phyloP scores from a whole-genome alignment of 108 stramenopile genomes.

The Nitzschia sp. region DNA sequence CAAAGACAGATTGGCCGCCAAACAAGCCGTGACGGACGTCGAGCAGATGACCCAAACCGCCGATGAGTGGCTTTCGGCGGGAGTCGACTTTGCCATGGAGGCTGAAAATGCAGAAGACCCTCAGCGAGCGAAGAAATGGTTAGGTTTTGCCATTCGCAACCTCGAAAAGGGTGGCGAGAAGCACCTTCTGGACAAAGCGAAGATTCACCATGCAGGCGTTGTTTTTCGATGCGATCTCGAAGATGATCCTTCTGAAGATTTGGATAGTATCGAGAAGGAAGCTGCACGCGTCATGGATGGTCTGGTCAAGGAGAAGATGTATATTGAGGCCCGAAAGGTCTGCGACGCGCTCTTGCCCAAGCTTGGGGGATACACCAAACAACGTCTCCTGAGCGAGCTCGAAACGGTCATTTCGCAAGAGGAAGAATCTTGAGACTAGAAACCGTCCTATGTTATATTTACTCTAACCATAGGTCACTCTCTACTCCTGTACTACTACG shows the following conservation, averaged over 20 bases:
- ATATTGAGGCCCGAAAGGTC: background rate
- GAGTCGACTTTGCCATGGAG: slow-evolving; percentile 40
- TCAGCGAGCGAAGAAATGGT: background rate
- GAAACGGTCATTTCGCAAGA: background rate
- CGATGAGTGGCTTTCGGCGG: slow-evolving; percentile 43
- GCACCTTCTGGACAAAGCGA: slow-evolving; percentile 32
- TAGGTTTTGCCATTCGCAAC: slow-evolving; percentile 38
- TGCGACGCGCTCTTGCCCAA: background rate
- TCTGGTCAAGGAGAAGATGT: slow-evolving; percentile 22
- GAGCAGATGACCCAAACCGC: slow-evolving; percentile 42
- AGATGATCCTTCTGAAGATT: background rate
- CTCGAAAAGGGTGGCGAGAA: slow-evolving; percentile 34
- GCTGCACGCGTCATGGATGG: slow-evolving; percentile 24
- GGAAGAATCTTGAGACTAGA: too few relatives aligned
- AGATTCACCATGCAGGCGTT: slow-evolving; percentile 31
- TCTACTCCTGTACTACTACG: too few relatives aligned
- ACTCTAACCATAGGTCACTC: too few relatives aligned
- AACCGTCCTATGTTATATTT: too few relatives aligned
- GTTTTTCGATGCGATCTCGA: slow-evolving; percentile 19
- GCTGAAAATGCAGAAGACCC: slow-evolving; percentile 23
- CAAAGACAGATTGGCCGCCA: slow-evolving; percentile 24
- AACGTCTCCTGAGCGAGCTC: background rate
- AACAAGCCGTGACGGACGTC: slow-evolving; percentile 35
- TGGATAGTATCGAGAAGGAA: slow-evolving; percentile 13
- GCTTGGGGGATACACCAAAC: background rate